These are phyloP conservation scores for Fusarium sp. DNA, from an alignment of 2,329 filamentous ascomycete species.

Conservation along the genomic window DNA sequence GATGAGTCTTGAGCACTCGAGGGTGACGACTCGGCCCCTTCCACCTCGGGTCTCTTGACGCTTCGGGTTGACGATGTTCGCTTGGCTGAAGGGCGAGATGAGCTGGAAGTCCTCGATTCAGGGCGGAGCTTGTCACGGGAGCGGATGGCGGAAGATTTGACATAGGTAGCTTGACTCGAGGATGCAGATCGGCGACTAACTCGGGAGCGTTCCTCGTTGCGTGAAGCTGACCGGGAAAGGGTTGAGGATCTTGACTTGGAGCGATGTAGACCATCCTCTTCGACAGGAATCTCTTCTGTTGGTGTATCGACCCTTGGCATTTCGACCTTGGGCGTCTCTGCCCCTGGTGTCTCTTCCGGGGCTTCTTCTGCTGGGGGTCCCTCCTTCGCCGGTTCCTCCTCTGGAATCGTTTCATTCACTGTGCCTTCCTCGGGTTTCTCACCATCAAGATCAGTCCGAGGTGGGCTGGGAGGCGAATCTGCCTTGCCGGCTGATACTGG, in stretches of 20 bases:
- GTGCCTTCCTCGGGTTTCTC: conserved; percentile 46
- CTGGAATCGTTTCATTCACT: conserved; percentile 45
- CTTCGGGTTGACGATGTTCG: conserved; percentile 53
- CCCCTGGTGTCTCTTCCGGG: conserved; percentile 43
- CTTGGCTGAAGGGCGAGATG: conserved; percentile 48
- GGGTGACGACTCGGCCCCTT: conserved; percentile 58
- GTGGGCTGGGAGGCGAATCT: conserved; percentile 69
- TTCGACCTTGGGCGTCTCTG: conserved; percentile 16
- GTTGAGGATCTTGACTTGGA: conserved; percentile 58
- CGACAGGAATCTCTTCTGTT: conserved; percentile 22
- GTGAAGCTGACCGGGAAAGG: conserved; percentile 56
- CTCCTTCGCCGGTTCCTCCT: conserved; percentile 41
- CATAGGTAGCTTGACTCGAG: conserved; percentile 68
- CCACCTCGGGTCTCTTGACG: conserved; percentile 49
- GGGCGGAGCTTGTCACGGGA: conserved; percentile 51
- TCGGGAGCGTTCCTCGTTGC: conserved; percentile 62
- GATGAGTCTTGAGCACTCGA: conserved; percentile 66
- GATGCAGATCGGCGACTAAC: conserved; percentile 64
- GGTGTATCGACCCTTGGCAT: conserved; percentile 24
- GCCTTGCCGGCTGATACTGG: conserved; percentile 52
- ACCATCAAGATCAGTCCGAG: conserved; percentile 69
- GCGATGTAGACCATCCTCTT: conserved; percentile 47
- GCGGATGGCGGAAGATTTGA: conserved; percentile 52
- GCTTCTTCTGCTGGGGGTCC: conserved; percentile 37
- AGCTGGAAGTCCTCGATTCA: conserved; percentile 48